These are phyloP conservation scores for Penicillium psychrosexuale DNA, from an alignment of 2,329 filamentous ascomycete species.

Conservation along the genomic window DNA sequence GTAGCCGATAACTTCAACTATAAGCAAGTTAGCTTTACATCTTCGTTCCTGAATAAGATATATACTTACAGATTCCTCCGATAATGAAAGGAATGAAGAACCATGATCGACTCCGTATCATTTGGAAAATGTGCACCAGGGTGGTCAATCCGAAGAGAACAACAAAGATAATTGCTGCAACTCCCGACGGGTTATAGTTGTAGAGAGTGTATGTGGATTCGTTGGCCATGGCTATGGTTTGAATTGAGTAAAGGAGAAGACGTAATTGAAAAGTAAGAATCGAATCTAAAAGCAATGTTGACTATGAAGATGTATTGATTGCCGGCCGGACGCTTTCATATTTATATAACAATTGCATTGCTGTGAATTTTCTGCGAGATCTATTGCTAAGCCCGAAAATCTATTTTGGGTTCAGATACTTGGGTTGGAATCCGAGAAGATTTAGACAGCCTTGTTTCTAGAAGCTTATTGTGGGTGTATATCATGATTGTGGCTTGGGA, in stretches of 20 bases:
- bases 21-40: neutral
- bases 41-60: neutral
- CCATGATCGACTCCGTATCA: neutral
- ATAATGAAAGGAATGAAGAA: conserved; percentile 1
- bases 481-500: neutral
- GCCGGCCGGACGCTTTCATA: neutral
- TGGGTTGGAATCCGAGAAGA: neutral
- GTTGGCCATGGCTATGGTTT: neutral
- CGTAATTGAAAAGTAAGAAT: neutral
- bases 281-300: neutral
- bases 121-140: neutral
- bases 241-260: neutral
- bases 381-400: neutral
- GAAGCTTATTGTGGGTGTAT: neutral
- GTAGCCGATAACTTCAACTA: conserved; percentile 2
- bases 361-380: neutral
- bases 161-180: neutral
- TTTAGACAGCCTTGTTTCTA: neutral
- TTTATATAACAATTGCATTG: neutral
- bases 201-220: neutral
- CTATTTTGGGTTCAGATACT: neutral
- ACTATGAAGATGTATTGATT: neutral
- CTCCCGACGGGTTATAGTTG: neutral
- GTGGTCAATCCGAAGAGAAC: neutral
- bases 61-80: conserved; percentile 2